Percentiles rank a stretch among this genome's conserved stretches.
phyloP scores from a whole-genome alignment of 2,329 filamentous ascomycete species.

The Aspergillus clavatus region DNA sequence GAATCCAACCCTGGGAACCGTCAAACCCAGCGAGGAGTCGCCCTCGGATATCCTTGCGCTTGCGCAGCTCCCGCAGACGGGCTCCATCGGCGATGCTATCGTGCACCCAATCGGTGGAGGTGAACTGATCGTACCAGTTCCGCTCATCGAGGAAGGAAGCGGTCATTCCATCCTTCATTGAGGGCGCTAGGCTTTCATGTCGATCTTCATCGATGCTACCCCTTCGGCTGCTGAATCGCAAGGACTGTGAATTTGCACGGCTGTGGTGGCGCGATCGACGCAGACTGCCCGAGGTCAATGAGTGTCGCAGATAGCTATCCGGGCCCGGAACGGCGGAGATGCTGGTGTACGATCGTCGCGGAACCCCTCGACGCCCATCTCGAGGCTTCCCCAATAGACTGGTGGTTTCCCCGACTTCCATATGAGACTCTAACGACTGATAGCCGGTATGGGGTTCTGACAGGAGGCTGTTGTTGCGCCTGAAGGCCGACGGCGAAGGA shows the following conservation, averaged over 20 bases:
- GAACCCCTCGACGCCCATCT: constrained; percentile 16
- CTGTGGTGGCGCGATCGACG: constrained; percentile 44
- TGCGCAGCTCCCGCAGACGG: constrained; percentile 75
- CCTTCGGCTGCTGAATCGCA: constrained; percentile 49
- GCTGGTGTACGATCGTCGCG: constrained; percentile 35
- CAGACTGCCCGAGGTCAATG: constrained; percentile 32
- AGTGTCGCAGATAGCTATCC: constrained; percentile 31
- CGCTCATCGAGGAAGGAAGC: constrained; percentile 71
- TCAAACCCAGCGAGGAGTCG: constrained; percentile 72
- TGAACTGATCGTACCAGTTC: constrained; percentile 98
- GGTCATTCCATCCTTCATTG: constrained; percentile 52
- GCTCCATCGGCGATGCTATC: constrained; percentile 94
- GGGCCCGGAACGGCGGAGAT: constrained; percentile 29
- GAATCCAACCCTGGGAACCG: constrained; percentile 86
- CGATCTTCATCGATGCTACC: constrained; percentile 53
- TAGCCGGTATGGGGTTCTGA: constrained; percentile 31
- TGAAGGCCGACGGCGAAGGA: constrained; percentile 33
- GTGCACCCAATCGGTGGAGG: constrained; percentile 96
- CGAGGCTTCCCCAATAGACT: constrained; percentile 28
- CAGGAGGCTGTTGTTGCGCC: constrained; percentile 27
- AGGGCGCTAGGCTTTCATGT: constrained; percentile 17
- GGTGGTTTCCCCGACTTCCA: constrained; percentile 32
- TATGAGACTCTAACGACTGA: constrained; percentile 26
- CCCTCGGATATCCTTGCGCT: constrained; percentile 79
- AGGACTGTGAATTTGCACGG: constrained; percentile 46